A percentile compares a stretch with the other conserved stretches of the same genome.
phyloP scores from a whole-genome alignment of 768 basidiomycete genomes.

The Phlebiopsis gigantea region DNA sequence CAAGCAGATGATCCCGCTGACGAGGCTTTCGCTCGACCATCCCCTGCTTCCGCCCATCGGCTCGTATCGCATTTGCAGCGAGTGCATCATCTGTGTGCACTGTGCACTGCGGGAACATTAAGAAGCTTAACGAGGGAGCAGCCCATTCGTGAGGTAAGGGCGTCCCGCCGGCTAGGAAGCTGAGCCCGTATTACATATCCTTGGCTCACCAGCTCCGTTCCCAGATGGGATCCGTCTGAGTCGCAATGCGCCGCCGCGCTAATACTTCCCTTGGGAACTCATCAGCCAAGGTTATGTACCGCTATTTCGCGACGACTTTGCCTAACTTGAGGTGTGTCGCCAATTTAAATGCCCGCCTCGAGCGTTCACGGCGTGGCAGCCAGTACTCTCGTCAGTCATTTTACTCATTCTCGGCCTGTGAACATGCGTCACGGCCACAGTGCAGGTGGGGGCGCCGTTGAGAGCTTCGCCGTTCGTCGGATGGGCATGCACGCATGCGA shows the following conservation, averaged over 20 bases:
- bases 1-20: slow-evolving; percentile 1
- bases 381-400: neutral
- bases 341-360: too few species aligned
- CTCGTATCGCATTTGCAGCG: neutral
- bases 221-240: neutral
- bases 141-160: neutral
- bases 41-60: neutral
- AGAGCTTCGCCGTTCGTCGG: neutral
- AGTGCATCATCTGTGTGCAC: neutral
- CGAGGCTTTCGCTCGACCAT: neutral
- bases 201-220: neutral
- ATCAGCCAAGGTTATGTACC: neutral
- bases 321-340: neutral
- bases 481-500: neutral
- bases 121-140: neutral
- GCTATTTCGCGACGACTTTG: neutral
- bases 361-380: too few species aligned
- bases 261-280: neutral
- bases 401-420: neutral
- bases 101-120: neutral
- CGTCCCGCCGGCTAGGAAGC: neutral
- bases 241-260: neutral
- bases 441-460: neutral
- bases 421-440: neutral
- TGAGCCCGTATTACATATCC: neutral